Evolutionary conservation across 345 rosid genomes (phyloP), one percentile per base, ranked within the genome.

Genomic region (Lagerstroemia speciosa): DNA sequence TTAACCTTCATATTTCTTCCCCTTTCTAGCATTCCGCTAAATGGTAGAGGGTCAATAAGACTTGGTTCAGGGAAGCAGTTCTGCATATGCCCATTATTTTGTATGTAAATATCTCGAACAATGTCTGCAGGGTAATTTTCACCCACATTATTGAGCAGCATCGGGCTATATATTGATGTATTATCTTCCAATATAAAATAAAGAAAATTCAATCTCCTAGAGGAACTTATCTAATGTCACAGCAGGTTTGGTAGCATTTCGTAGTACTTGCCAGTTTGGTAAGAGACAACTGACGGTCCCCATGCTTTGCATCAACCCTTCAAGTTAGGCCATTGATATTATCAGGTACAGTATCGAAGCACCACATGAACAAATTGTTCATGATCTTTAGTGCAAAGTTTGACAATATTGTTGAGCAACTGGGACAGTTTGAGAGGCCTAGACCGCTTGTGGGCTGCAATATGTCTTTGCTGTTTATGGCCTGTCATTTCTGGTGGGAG

Each of bases 221-320:
- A 53, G 60, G 29, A 20, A 48, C 53, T 48, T 48, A 48, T 48
- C 53, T 48, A 20, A 17, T 15, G 15, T 41, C 9, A 0, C 8
- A 48, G 53, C 24, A 17, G 53, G 53, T 20, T 48, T 53, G 27
- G 12, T 29, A n/a, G 32, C 8, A 5, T 34, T 17, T 8, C 8
- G 19, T 15, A 32, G n/a, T 63, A 32, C 66, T 63, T 63, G 40
- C 66, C 17, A 63, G 16, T 63, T 32, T 63, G 60, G 27, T 53
- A 53, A 4, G 60, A 26, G 29, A 53, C 30, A 50, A 22, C 9
- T 53, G 15, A 0, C n/a, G 12, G 60, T n/a, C 24, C 30, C 3
- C n/a, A 37, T 63, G 66, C 43, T 63, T 34, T 15, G 66, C 66
- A 32, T 9, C 40, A 63, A 63, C 66, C 22, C 66, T 63, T 63